Percentiles rank a stretch among this genome's conserved stretches.
These are phyloP conservation scores for Quercus rubra DNA, from an alignment of 306 rosid genomes.

Conservation along the genomic window DNA sequence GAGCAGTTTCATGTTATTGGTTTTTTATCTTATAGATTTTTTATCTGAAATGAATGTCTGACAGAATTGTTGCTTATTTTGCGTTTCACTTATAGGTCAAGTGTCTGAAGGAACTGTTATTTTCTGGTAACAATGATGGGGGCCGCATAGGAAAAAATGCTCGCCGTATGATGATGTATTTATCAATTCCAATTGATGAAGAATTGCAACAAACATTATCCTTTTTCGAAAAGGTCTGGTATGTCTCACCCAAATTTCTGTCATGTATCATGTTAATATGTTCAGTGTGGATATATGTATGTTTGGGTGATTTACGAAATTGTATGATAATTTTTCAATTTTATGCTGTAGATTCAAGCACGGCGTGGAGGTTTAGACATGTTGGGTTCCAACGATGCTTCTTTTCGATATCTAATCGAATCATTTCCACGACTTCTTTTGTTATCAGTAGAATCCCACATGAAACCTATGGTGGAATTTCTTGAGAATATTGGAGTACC, in stretches of 20 bases:
- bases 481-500: constrained; percentile 59
- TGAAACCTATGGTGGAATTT: constrained; percentile 46
- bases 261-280: not conserved
- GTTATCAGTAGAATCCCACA: constrained; percentile 49
- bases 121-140: constrained; percentile 40
- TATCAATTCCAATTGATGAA: constrained; percentile 76
- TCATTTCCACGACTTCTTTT: constrained; percentile 72
- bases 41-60: not conserved
- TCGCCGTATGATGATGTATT: constrained; percentile 59
- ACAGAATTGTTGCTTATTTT: constrained; percentile 29
- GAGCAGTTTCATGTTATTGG: not conserved
- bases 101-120: constrained; percentile 64
- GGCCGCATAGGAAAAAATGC: constrained; percentile 44
- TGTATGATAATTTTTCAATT: constrained; percentile 2
- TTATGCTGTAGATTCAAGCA: constrained; percentile 61
- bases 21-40: not conserved
- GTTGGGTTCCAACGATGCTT: constrained; percentile 43
- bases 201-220: constrained; percentile 76
- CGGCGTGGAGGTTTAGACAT: constrained; percentile 72
- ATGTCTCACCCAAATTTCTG: constrained; percentile 5
- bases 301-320: not conserved
- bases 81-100: constrained; percentile 53
- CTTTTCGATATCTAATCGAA: constrained; percentile 57
- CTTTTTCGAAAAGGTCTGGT: constrained; percentile 70
- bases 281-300: not conserved